Percentiles rank a stretch among this genome's conserved stretches.
These are phyloP conservation scores for Berberis thunbergii DNA, from an alignment of 164 flowering plant species.

Conservation along the genomic window DNA sequence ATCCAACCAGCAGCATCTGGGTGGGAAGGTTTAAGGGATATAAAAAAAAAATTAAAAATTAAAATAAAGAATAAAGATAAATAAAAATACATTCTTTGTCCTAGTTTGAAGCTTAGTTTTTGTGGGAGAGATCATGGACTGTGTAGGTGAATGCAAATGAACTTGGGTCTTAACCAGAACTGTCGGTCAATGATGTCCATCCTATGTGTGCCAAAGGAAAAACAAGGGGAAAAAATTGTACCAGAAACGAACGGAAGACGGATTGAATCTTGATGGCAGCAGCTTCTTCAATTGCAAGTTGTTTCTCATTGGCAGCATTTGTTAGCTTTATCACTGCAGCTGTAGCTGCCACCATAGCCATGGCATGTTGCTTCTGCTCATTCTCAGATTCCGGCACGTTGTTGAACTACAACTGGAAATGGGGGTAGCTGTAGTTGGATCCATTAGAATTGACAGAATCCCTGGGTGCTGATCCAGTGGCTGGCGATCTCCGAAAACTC, in stretches of 20 bases:
- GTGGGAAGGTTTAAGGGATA: no score
- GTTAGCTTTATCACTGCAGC: slow-evolving; percentile 42
- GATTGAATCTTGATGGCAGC: slow-evolving; percentile 75
- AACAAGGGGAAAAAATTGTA: slow-evolving; percentile 12
- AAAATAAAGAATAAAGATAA: no score
- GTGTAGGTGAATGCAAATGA: no score
- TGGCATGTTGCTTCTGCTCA: slow-evolving; percentile 51
- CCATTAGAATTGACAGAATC: slow-evolving; percentile 27
- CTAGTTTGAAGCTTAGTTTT: no score
- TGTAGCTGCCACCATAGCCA: slow-evolving; percentile 51
- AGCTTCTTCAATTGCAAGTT: slow-evolving; percentile 34
- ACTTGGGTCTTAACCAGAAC: no score
- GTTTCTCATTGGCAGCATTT: slow-evolving; percentile 27
- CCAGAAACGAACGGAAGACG: slow-evolving; percentile 58
- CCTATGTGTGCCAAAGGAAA: no score
- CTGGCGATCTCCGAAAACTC: slow-evolving; percentile 81
- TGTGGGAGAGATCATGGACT: no score
- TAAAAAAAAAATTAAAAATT: no score
- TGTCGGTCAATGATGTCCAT: no score
- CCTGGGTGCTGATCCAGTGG: slow-evolving; percentile 27
- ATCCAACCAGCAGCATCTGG: no score
- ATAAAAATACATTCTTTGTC: no score
- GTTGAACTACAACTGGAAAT: slow-evolving; percentile 9
- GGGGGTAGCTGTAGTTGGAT: slow-evolving; percentile 17
- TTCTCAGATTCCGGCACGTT: slow-evolving; percentile 24